Conservation (phyloP, 1,284 basidiomycete species). For the Fomes fomentarius region DNA sequence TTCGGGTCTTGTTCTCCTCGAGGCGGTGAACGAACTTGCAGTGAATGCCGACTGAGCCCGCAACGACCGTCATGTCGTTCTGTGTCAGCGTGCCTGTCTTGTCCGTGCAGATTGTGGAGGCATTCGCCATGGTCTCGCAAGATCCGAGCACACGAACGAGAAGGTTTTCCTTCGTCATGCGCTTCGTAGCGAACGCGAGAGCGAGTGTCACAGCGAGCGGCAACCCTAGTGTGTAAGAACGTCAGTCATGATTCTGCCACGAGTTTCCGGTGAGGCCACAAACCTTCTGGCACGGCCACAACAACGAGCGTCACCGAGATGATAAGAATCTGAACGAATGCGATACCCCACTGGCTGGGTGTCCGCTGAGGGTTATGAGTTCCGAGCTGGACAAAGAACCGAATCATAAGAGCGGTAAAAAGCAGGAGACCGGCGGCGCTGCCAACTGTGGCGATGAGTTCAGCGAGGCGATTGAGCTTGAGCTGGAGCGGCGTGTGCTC, state of each 20-base stretch:
- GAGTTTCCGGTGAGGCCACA: conserved; percentile 23
- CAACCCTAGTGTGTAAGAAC: conserved; percentile 58
- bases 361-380: conserved; percentile 60
- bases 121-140: conserved; percentile 99
- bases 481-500: conserved; percentile 93
- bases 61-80: conserved; percentile 95
- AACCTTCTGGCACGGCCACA: conserved; percentile 95
- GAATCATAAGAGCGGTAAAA: conserved; percentile 88
- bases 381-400: conserved; percentile 90
- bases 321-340: conserved; percentile 93
- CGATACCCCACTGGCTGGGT: conserved; percentile 84
- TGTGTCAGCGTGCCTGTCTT: conserved; percentile 95
- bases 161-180: conserved; percentile 95
- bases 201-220: conserved; percentile 97
- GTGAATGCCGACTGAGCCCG: conserved; percentile 91
- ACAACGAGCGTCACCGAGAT: conserved; percentile 96
- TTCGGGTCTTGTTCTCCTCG: conserved; percentile 73
- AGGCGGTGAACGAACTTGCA: conserved; percentile 90
- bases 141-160: conserved; percentile 95
- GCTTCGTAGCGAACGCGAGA: conserved; percentile 94
- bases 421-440: conserved; percentile 82
- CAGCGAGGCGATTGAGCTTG: conserved; percentile 92
- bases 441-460: conserved; percentile 92
- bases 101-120: conserved; percentile 95
- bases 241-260: conserved; percentile 16